A percentile compares a stretch with the other conserved stretches of the same genome.
These are phyloP conservation scores for Nakataea oryzae DNA, from an alignment of 2,329 filamentous ascomycete genomes.

Conservation along the genomic window DNA sequence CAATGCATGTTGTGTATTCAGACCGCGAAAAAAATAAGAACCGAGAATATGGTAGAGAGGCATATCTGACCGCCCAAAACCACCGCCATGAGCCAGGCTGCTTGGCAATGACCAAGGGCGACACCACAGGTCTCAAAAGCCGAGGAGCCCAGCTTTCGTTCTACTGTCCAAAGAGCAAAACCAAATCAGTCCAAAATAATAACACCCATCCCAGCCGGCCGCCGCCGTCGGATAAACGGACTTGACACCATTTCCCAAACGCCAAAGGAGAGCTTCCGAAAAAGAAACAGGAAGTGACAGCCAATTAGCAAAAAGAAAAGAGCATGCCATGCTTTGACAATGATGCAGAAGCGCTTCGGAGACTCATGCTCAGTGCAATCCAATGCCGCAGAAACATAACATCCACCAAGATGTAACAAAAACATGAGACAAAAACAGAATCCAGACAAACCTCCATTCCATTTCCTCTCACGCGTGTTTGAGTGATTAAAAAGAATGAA, in stretches of 20 bases:
- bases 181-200: not conserved
- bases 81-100: not conserved
- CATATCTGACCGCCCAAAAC: not conserved
- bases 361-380: not conserved
- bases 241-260: not conserved
- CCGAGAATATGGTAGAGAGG: not conserved
- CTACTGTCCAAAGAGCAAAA: not conserved
- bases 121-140: no score
- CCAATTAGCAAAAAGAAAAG: not conserved
- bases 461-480: not conserved
- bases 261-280: not conserved
- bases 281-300: not conserved
- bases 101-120: not conserved
- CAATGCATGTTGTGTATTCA: not conserved
- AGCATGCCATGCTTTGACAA: not conserved
- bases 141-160: no score
- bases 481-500: not conserved
- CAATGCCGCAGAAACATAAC: not conserved
- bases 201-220: not conserved
- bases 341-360: not conserved
- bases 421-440: not conserved
- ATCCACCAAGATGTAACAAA: not conserved
- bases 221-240: not conserved
- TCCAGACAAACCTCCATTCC: not conserved
- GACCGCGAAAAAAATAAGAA: not conserved